phyloP scores from a whole-genome alignment of 257 asterid species.

The Gentiana macrophylla region DNA sequence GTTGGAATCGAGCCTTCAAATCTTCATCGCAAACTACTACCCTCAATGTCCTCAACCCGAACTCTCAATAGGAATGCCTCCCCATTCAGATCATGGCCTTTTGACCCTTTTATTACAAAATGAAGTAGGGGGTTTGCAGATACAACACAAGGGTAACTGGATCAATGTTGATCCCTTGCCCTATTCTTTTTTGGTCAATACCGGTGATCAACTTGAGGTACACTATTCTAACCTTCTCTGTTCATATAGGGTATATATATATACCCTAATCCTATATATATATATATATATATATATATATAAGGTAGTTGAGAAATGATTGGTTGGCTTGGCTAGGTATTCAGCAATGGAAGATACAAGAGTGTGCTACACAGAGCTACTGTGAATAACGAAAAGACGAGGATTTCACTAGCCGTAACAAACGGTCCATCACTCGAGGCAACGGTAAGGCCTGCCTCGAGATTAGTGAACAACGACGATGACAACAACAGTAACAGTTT shows the following conservation, averaged over 20 bases:
- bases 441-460: slow-evolving; percentile 33
- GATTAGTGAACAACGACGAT: slow-evolving; percentile 12
- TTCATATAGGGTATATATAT: too few relatives aligned
- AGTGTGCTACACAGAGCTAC: slow-evolving; percentile 70
- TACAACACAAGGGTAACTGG: slow-evolving; percentile 55
- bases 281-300: too few relatives aligned
- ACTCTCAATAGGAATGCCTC: slow-evolving; percentile 52
- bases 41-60: slow-evolving; percentile 69
- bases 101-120: slow-evolving; percentile 58
- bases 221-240: neutral
- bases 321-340: slow-evolving; percentile 26
- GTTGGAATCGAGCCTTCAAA: slow-evolving; percentile 30
- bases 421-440: slow-evolving; percentile 64
- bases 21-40: slow-evolving; percentile 46
- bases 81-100: slow-evolving; percentile 81
- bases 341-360: slow-evolving; percentile 76
- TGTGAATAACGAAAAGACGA: slow-evolving; percentile 42
- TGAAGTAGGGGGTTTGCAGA: slow-evolving; percentile 51
- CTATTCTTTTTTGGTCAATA: slow-evolving; percentile 55
- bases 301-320: too few relatives aligned
- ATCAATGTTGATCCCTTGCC: slow-evolving; percentile 36
- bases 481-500: neutral
- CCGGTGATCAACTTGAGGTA: slow-evolving; percentile 83
- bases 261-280: too few relatives aligned
- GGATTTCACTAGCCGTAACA: slow-evolving; percentile 56